These are phyloP conservation scores for Chloranthus sessilifolius DNA, from an alignment of 164 flowering plant species.

Conservation along the genomic window DNA sequence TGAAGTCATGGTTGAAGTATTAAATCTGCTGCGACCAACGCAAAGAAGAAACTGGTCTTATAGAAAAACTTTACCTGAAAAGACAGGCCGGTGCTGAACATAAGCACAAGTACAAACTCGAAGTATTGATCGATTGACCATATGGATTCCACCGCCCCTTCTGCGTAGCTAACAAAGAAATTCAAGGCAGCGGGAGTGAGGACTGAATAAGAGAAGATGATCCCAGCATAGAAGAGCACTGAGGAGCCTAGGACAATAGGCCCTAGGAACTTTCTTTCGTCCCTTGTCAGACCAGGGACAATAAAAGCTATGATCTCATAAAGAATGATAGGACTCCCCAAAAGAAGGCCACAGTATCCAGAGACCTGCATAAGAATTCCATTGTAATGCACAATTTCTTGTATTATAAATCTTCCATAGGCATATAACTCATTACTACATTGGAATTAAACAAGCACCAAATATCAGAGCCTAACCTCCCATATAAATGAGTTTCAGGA, in stretches of 20 bases:
- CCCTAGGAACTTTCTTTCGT: slow-evolving; percentile 81
- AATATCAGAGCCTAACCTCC: no score
- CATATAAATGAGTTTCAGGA: no score
- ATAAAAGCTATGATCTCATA: slow-evolving; percentile 97
- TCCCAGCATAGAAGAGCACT: slow-evolving; percentile 86
- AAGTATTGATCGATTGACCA: slow-evolving; percentile 99
- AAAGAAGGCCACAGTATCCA: slow-evolving; percentile 92
- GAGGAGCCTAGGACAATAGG: slow-evolving; percentile 97
- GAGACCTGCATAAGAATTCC: slow-evolving; percentile 59
- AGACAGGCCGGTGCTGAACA: slow-evolving; percentile 96
- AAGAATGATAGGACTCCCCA: slow-evolving; percentile 89
- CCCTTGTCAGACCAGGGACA: slow-evolving; percentile 84
- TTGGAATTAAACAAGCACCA: no score
- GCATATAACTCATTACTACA: no score
- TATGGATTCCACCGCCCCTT: slow-evolving; percentile 93
- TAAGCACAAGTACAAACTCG: slow-evolving; percentile 90
- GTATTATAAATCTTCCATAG: no score
- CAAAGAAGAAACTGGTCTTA: no score
- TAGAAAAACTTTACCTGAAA: slow-evolving; percentile 62
- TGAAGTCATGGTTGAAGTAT: no score
- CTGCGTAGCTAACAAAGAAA: slow-evolving; percentile 90
- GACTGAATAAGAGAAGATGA: slow-evolving; percentile 72
- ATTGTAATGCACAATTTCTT: no score
- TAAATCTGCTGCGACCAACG: no score
- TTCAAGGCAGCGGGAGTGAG: slow-evolving; percentile 96